Conservation (phyloP, 1,139 yeast species). For the Saccharomycopsis crataegensis region DNA sequence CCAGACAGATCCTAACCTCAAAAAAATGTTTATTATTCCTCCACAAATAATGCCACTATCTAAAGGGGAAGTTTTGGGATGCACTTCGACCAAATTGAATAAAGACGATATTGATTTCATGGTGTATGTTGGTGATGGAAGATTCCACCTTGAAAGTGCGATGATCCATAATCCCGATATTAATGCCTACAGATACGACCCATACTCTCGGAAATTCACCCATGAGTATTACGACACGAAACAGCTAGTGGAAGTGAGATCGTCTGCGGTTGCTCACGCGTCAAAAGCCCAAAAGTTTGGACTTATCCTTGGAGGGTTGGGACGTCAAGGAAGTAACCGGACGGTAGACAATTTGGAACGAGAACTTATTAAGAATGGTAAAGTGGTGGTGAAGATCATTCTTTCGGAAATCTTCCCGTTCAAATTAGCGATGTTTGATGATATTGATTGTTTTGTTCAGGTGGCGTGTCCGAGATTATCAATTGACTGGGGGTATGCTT, state of each 20-base stretch:
- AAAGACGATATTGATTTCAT: slow-evolving; percentile 62
- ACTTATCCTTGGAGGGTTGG: slow-evolving; percentile 86
- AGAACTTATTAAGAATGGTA: slow-evolving; percentile 45
- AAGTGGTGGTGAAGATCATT: slow-evolving; percentile 71
- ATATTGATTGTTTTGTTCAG: slow-evolving; percentile 91
- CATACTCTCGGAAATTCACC: slow-evolving; percentile 87
- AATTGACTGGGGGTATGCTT: slow-evolving; percentile 99
- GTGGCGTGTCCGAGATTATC: slow-evolving; percentile 96
- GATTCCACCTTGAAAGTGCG: slow-evolving; percentile 91
- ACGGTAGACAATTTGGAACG: slow-evolving; percentile 63
- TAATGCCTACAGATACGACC: slow-evolving; percentile 92
- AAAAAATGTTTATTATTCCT: slow-evolving; percentile 58
- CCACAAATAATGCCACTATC: slow-evolving; percentile 93
- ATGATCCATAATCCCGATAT: slow-evolving; percentile 95
- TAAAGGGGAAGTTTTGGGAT: slow-evolving; percentile 93
- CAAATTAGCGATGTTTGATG: slow-evolving; percentile 88
- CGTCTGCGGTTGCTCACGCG: slow-evolving; percentile 64
- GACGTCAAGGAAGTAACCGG: slow-evolving; percentile 86
- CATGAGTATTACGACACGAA: slow-evolving; percentile 81
- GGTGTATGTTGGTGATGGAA: slow-evolving; percentile 92
- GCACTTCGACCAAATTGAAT: slow-evolving; percentile 81
- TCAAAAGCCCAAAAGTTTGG: slow-evolving; percentile 62
- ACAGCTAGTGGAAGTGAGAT: slow-evolving; percentile 68
- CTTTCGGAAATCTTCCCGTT: slow-evolving; percentile 91
- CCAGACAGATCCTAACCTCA: slow-evolving; percentile 35